Base-by-base conservation (phyloP, 768 basidiomycete species). In the Boletus tylopilopsis region DNA sequence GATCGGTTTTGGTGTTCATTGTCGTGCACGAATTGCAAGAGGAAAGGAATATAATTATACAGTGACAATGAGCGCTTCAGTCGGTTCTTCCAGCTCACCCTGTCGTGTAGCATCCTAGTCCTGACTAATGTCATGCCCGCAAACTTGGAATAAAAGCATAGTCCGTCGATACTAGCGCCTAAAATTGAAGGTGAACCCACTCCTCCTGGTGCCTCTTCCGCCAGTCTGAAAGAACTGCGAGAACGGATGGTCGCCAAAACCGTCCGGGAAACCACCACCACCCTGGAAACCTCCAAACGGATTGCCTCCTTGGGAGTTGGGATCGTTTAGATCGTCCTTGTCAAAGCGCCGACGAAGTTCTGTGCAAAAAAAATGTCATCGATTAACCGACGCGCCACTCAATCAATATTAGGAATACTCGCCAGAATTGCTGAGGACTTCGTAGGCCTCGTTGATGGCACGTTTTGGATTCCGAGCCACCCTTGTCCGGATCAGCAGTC, bases 271-370 rank as follows among this genome's bases (percentile, higher is more conserved):
- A 18, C 69, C 70, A n/a, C 46, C 25, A 21, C 68, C 69, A 7
- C 53, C 43, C 0, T 73, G 71, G 52, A 54, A 64, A 68, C 76
- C 63, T n/a, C 60, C 53, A 66, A 73, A 76, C 9, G 73, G 73
- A 10, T 79, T 80, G 25, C 84, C 82, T 52, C 79, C 80, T 47
- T 77, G 75, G 16, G 78, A 71, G 70, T 70, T 78, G 5, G 90
- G 89, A 66, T 99, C 95, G 67, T 94, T 97, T 21, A 95, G 95
- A 68, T 98, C 95, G 55, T 96, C 94, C 43, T 84, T 84, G 73
- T 99, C 95, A 70, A 87, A 97, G 33, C 91, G 81, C 47, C 77
- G 76, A 18, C 90, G 82, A 10, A 97, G 82, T 60, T 97, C 93
- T 78, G 55, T 2, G 5, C n/a, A n/a, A n/a, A n/a, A n/a, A n/a